Conservation (phyloP, 108 stramenopile species). For the Stephanodiscus triporus region DNA sequence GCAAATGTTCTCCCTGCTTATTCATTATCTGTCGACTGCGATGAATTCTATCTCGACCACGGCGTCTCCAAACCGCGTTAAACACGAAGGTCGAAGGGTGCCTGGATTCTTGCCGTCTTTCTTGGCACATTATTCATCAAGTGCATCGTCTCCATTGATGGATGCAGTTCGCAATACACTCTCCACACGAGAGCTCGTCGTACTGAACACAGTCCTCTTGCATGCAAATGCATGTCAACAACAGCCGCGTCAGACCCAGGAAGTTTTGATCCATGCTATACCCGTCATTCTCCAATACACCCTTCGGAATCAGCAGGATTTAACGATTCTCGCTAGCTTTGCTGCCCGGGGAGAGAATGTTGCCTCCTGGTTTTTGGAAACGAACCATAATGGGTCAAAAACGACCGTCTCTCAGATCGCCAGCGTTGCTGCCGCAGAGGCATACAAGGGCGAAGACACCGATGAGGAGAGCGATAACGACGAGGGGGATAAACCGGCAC, state of each 20-base stretch:
- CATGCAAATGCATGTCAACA: constrained; percentile 8
- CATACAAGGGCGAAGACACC: constrained; percentile 44
- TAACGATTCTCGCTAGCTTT: constrained; percentile 38
- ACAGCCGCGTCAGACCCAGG: not conserved
- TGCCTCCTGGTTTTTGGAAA: constrained; percentile 18
- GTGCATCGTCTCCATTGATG: not conserved
- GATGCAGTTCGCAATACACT: constrained; percentile 34
- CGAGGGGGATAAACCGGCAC: constrained; percentile 28
- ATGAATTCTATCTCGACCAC: not conserved
- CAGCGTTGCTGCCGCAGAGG: constrained; percentile 15
- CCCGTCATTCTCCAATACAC: constrained; percentile 42
- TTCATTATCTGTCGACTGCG: not conserved
- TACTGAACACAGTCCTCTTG: constrained; percentile 21
- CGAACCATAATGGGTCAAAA: not conserved
- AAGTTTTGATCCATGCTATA: constrained; percentile 19
- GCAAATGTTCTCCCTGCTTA: not conserved
- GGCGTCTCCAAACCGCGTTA: not conserved
- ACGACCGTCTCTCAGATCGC: not conserved
- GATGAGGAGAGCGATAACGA: constrained; percentile 60
- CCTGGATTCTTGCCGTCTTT: not conserved
- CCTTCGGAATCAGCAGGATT: constrained; percentile 37
- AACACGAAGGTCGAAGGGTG: not conserved
- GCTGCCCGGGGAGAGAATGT: constrained; percentile 43
- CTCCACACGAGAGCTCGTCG: constrained; percentile 24
- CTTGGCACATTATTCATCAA: not conserved